Base-by-base conservation (phyloP, 108 stramenopile species). In the Skeletonema marinoi region DNA sequence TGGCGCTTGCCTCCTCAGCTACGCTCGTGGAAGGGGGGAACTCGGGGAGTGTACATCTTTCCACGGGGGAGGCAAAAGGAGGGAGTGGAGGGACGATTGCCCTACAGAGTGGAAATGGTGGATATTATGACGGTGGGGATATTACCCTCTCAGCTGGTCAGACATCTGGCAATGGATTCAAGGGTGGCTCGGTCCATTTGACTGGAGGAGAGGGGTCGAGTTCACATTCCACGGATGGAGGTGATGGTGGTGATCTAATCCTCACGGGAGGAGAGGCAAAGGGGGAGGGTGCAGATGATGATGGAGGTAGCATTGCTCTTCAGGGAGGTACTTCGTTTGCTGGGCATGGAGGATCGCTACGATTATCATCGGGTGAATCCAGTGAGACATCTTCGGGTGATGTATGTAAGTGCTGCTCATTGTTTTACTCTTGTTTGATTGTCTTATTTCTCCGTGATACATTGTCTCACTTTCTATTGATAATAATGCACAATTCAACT, bases 191-290 rank as follows among this genome's bases (percentile, higher is more conserved):
- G 31, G 74, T 89, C 17, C 58, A 68, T 9, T 42, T 89, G 14
- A 39, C 58, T 30, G 88, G 78, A 16, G 90, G 90, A 51, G 83
- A 85, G 29, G 88, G 85, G 7, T 68, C 63, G 6, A 84, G 70
- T 65, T 38, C 80, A 12, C 80, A 86, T 32, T 42, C 72, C 11
- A 70, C n/a, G 3, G 87, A 85, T 32, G 91, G 91, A 41, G 91
- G 91, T 11, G 70, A 87, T 50, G 91, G 91, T 7, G 91, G 91
- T 32, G 74, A 82, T 32, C 70, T 92, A n/a, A 13, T 46, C 13
- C 64, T 90, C 19, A 38, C 32, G 17, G 89, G 86, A 35, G 89
- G 89, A 9, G 70, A 85, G 58, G 88, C 88, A 6, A 65, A 65
- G 29, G 89, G 89, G 19, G 62, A 66, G 38, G 35, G 70, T 8